A percentile compares a stretch with the other conserved stretches of the same genome.
phyloP scores from a whole-genome alignment of 352 stramenopile genomes.

The Phytophthora hybrid region DNA sequence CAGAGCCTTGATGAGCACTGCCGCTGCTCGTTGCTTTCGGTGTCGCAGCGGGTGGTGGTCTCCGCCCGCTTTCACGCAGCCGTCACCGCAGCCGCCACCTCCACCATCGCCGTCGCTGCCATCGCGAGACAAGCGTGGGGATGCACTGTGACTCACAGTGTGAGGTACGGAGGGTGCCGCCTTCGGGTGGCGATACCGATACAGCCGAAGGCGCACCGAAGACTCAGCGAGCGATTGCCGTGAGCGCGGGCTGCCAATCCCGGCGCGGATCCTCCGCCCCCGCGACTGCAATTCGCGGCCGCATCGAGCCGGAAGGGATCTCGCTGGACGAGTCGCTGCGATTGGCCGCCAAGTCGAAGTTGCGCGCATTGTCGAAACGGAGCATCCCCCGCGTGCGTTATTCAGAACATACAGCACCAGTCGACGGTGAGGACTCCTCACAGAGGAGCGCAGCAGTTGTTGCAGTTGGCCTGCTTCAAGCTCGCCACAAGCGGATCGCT shows the following conservation, averaged over 20 bases:
- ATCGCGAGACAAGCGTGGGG: too few relatives aligned
- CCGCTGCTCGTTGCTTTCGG: slow-evolving; percentile 1
- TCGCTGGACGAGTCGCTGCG: slow-evolving; percentile 32
- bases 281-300: not conserved
- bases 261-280: slow-evolving; percentile 1
- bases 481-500: not conserved
- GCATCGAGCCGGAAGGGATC: slow-evolving; percentile 21
- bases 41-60: slow-evolving; percentile 25
- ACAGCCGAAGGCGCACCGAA: slow-evolving; percentile 22
- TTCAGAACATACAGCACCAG: not conserved
- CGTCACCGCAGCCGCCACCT: not conserved
- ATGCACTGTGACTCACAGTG: too few relatives aligned
- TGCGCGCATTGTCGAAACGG: slow-evolving; percentile 24
- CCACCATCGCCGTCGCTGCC: too few relatives aligned
- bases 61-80: slow-evolving; percentile 2
- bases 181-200: slow-evolving; percentile 31
- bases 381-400: slow-evolving; percentile 10
- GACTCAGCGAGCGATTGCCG: slow-evolving; percentile 26
- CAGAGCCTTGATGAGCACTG: not conserved
- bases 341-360: slow-evolving; percentile 25
- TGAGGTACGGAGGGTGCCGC: slow-evolving; percentile 22
- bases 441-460: not conserved
- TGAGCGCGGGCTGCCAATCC: slow-evolving; percentile 22
- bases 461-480: slow-evolving; percentile 18
- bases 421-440: not conserved